Evolutionary conservation across 2,329 filamentous ascomycete species (phyloP).

Genomic region (Ophiostoma piceae): DNA sequence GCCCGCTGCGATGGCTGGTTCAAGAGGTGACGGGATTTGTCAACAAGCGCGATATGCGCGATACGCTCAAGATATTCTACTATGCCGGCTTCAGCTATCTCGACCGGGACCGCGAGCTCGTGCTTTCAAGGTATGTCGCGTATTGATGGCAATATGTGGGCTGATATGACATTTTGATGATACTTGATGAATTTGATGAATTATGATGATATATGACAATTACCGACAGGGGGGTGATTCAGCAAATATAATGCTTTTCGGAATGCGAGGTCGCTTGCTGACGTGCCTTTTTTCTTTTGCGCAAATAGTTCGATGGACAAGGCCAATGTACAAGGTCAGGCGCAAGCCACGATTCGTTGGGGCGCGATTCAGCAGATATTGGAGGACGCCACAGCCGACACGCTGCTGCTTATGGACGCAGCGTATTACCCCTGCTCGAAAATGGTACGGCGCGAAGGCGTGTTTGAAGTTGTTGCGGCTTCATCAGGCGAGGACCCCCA

Average conservation of each 20-base stretch:
- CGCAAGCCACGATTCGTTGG: slow-evolving; percentile 48
- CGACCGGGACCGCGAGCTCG: slow-evolving; percentile 52
- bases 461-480: slow-evolving; percentile 53
- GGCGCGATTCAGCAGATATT: slow-evolving; percentile 52
- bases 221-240: not conserved
- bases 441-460: slow-evolving; percentile 48
- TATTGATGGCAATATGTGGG: not conserved
- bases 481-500: slow-evolving; percentile 50
- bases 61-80: slow-evolving; percentile 55
- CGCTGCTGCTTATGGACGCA: slow-evolving; percentile 54
- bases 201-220: not conserved
- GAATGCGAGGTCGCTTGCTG: slow-evolving; percentile 1
- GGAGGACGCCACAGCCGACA: slow-evolving; percentile 52
- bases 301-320: slow-evolving; percentile 43
- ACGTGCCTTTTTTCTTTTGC: not conserved
- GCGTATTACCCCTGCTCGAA: slow-evolving; percentile 52
- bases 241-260: slow-evolving; percentile 10
- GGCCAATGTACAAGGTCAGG: slow-evolving; percentile 35
- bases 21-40: slow-evolving; percentile 49
- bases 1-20: slow-evolving; percentile 51
- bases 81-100: slow-evolving; percentile 53
- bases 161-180: not conserved
- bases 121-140: slow-evolving; percentile 47
- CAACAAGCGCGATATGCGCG: slow-evolving; percentile 49
- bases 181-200: not conserved